Percentiles rank a stretch among this genome's conserved stretches.
Conservation (phyloP, 73 alveolate genomes). For the Paramecium caudatum region DNA sequence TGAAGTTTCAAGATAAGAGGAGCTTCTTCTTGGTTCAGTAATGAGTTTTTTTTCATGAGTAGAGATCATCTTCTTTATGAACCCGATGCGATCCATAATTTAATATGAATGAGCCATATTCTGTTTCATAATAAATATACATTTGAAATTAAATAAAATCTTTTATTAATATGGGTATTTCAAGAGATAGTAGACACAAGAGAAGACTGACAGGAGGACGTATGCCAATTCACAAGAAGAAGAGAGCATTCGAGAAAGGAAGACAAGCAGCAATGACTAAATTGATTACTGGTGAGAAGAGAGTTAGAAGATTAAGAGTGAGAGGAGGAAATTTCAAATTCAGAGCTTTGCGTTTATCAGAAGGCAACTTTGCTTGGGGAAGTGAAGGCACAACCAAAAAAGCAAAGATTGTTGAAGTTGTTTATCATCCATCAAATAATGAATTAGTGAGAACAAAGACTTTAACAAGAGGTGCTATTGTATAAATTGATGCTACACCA, state of each 20-base stretch:
- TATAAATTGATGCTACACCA: constrained; percentile 97
- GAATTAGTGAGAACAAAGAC: constrained; percentile 99
- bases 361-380: constrained; percentile 98
- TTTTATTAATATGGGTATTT: constrained; percentile 91
- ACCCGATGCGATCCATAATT: background rate
- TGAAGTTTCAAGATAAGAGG: constrained; percentile 19
- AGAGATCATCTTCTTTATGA: background rate
- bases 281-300: constrained; percentile 75
- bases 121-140: constrained; percentile 44
- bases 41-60: constrained; percentile 1
- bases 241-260: constrained; percentile 98
- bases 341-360: constrained; percentile 94
- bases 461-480: constrained; percentile 94
- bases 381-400: constrained; percentile 82
- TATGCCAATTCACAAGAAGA: constrained; percentile 98
- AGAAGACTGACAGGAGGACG: constrained; percentile 98
- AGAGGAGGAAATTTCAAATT: constrained; percentile 95
- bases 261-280: constrained; percentile 96
- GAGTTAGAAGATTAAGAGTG: constrained; percentile 85
- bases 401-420: constrained; percentile 94
- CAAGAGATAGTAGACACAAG: constrained; percentile 97
- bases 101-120: background rate
- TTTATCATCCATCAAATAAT: constrained; percentile 98
- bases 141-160: constrained; percentile 15
- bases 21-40: background rate